Evolutionary conservation across 768 basidiomycete genomes (phyloP), one percentile per base, ranked within the genome.

Genomic region (Rhizopogon roseolus): DNA sequence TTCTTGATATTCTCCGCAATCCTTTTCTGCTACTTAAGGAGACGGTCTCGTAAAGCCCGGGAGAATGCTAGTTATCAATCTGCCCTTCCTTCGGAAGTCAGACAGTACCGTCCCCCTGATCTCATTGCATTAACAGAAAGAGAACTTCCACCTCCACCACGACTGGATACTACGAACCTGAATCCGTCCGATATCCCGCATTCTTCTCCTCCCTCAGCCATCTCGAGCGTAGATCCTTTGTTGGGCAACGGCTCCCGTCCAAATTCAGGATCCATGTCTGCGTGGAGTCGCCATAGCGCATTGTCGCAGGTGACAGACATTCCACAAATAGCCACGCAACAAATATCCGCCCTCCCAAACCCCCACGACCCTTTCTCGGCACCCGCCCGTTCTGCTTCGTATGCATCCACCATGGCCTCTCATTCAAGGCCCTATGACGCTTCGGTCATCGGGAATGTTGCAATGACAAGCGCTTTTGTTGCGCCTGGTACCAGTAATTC

Each of bases 401-500:
- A 36, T 22, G 22, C 29, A 28, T 53, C 34, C 6, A 28, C 28
- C 6, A 38, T 11, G 19, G 49, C 41, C 43, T 14, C 54, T 36
- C 38, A 22, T 38, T 6, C 27, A 9, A 16, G 16, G n/a, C 19
- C 46, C 34, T 22, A 36, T 16, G 6, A 39, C 19, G n/a, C 45
- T 40, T 28, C 52, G 19, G n/a, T 28, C 29, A 29, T 22, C n/a
- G 6, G 25, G 5, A 40, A 17, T 38, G 29, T 44, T 39, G 42
- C 52, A 37, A 41, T 28, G 22, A 29, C 11, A 28, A 32, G 19
- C 17, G 82, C 71, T 62, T 95, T 95, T 66, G 95, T 92, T 0
- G 93, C 91, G 3, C 93, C 93, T 61, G 95, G 91, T 3, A 84
- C 84, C 3, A 94, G 76, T 3, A 90, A 54, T 6, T 61, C 67